Evolutionary conservation across 1,139 yeast genomes (phyloP), one percentile per base, ranked within the genome.

Genomic region (Meyerozyma elateridarum): DNA sequence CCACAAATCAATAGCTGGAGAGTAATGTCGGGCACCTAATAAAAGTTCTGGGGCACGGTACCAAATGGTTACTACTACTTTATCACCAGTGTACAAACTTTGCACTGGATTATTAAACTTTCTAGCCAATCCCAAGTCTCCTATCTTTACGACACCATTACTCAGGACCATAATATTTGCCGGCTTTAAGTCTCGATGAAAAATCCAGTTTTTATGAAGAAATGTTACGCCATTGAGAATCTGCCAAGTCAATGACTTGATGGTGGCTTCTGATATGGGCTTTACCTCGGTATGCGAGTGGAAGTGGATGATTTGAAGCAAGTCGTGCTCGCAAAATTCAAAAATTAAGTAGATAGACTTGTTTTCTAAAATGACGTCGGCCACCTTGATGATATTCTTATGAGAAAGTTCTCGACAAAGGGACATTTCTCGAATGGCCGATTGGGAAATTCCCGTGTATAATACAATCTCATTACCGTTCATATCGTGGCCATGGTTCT

Each of bases 51-150:
- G 97, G 0, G 98, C 96, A 42, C 98, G 70, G 55, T 91, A 91
- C 98, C 98, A 91, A 38, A 91, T 91, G 0, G 98, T 91, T 7
- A 91, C 98, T 34, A 91, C 98, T 13, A 93, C 96, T 58, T 91
- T 91, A 57, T 91, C 98, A 20, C 97, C 97, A 8, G 93, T 76
- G 50, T 85, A 91, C 17, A 93, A 65, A 28, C 95, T 80, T 51
- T 91, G 97, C 25, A 91, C 56, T 8, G 95, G 95, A 46, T 87
- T 85, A 43, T 83, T 82, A 59, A 89, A 91, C 45, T 85, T 78
- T 38, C 98, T 70, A 0, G 98, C 98, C 26, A 91, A 67, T 1
- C 99, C 99, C 46, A 91, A 70, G 60, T 91, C 98, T 19, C 97
- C 99, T 42, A 93, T 88, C 53, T 91, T 93, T 13, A 91, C 95